Percentiles rank a stretch among this genome's conserved stretches.
Evolutionary conservation across 169 alveolate genomes (phyloP).

Genomic region (Babesia bovis): DNA sequence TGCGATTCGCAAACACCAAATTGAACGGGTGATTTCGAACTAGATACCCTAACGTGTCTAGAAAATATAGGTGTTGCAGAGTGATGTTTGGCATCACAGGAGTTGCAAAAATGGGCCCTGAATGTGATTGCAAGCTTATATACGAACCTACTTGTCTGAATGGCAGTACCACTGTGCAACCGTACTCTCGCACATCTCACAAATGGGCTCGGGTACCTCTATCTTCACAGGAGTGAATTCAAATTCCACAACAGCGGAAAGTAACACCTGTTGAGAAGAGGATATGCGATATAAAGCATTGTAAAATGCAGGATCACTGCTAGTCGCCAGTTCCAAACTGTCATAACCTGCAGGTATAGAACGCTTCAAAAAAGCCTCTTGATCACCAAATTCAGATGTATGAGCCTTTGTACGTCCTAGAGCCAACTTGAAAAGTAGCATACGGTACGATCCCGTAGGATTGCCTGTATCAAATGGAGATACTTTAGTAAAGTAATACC

Average conservation of each 20-base stretch:
- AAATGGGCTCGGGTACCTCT: conserved; percentile 81
- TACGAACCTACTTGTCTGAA: conserved; percentile 70
- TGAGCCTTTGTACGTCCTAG: conserved; percentile 58
- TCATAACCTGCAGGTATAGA: conserved; percentile 44
- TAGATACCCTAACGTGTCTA: conserved; percentile 83
- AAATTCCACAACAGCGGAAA: conserved; percentile 72
- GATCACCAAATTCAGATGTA: conserved; percentile 21
- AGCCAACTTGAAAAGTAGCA: conserved; percentile 70
- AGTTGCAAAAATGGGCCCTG: conserved; percentile 85
- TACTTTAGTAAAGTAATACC: conserved; percentile 7
- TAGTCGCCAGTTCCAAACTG: conserved; percentile 44
- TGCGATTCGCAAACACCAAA: conserved; percentile 87
- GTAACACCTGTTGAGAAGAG: conserved; percentile 73
- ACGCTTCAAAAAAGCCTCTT: conserved; percentile 43
- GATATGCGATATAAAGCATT: conserved; percentile 73
- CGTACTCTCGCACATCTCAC: conserved; percentile 80
- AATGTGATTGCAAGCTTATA: neutral
- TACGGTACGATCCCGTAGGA: conserved; percentile 70
- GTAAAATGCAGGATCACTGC: conserved; percentile 34
- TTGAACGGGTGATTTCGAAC: conserved; percentile 87
- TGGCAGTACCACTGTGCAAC: conserved; percentile 80
- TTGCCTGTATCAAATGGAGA: conserved; percentile 26
- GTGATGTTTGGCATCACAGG: conserved; percentile 84
- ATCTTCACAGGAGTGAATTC: conserved; percentile 78
- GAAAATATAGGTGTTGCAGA: conserved; percentile 79